Evolutionary conservation across 164 flowering plant genomes (phyloP).

Genomic region (Stephania yunnanensis): DNA sequence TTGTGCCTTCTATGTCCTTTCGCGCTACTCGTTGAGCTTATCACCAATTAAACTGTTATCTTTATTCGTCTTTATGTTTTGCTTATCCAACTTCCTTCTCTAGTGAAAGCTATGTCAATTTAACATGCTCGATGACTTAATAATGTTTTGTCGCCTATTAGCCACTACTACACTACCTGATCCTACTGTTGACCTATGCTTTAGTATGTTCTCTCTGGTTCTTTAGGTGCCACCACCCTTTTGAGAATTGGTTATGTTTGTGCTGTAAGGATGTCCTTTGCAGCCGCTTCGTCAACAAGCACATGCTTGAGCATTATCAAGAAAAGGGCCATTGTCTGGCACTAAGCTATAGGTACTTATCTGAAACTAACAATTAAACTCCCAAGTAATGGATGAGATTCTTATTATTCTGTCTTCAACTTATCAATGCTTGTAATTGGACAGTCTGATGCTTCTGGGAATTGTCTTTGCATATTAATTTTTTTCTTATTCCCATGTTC

Average conservation of each 20-base stretch:
- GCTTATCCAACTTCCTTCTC: too few species aligned
- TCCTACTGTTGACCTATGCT: background rate
- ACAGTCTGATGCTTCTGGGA: too few species aligned
- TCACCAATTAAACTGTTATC: too few species aligned
- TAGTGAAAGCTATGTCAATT: too few species aligned
- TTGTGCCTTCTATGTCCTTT: too few species aligned
- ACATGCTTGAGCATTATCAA: slow-evolving; percentile 80
- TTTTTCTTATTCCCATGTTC: background rate
- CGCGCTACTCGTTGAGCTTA: too few species aligned
- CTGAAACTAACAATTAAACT: background rate
- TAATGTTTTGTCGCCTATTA: too few species aligned
- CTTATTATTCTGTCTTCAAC: background rate
- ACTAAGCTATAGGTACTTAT: slow-evolving; percentile 69
- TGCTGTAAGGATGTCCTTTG: slow-evolving; percentile 81
- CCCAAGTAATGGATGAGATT: background rate
- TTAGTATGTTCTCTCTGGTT: background rate
- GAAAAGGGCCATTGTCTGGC: slow-evolving; percentile 55
- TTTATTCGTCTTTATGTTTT: too few species aligned
- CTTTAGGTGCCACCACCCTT: slow-evolving; percentile 60
- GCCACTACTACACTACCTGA: too few species aligned
- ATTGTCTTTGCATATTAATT: too few species aligned
- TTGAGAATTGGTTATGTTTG: slow-evolving; percentile 86
- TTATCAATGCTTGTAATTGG: too few species aligned
- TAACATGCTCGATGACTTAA: too few species aligned
- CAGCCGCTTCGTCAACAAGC: slow-evolving; percentile 84